phyloP scores from a whole-genome alignment of 768 basidiomycete species.

The Tulasnella calospora region DNA sequence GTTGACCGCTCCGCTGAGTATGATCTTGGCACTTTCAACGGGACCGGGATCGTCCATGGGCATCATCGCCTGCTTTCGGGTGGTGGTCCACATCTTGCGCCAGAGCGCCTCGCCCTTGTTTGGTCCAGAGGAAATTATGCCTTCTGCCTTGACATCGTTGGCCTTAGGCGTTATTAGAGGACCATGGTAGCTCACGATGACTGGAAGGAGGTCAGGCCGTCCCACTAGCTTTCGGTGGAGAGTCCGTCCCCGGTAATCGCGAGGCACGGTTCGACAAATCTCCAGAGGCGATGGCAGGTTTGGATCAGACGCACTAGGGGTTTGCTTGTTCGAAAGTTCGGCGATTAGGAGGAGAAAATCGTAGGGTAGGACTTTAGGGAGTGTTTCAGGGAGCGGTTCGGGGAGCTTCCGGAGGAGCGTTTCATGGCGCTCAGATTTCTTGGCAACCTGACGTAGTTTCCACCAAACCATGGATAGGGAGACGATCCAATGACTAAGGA shows the following conservation, averaged over 20 bases:
- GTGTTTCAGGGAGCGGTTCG: not conserved
- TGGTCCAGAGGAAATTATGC: not conserved
- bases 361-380: not conserved
- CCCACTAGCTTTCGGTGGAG: not conserved
- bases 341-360: not conserved
- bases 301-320: not conserved
- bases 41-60: not conserved
- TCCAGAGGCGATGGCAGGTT: not conserved
- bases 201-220: not conserved
- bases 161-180: not conserved
- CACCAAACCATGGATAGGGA: too few relatives aligned
- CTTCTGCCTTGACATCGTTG: not conserved
- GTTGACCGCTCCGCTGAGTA: not conserved
- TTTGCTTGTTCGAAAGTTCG: not conserved
- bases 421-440: not conserved
- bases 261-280: not conserved
- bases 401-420: not conserved
- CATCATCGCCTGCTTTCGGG: too few relatives aligned
- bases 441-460: too few relatives aligned
- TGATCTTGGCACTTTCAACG: not conserved
- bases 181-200: not conserved
- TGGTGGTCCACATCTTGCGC: too few relatives aligned
- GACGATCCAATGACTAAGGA: too few relatives aligned
- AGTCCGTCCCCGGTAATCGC: too few relatives aligned
- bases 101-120: not conserved